Base-by-base conservation (phyloP, 495 filamentous ascomycete species). In the Penicillium subrubescens region DNA sequence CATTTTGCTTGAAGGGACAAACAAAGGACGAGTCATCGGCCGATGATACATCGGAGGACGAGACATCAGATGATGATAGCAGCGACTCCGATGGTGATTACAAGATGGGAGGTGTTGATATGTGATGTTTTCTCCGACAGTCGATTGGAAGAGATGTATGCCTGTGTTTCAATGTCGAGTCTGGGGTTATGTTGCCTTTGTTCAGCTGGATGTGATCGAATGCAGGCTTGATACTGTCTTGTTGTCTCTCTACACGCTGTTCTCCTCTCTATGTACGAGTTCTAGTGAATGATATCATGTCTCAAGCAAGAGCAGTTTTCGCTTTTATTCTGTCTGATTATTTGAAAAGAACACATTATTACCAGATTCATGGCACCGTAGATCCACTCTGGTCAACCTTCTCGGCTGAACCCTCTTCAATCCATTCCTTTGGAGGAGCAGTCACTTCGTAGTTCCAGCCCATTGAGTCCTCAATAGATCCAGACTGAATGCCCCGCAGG, bases 401-500 rank as follows among this genome's bases (percentile, higher is more conserved):
- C 27, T 68, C 71, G 10, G 29, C 52, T 31, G 54, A 60, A 19
- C n/a, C 63, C 46, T 67, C 73, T 23, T 71, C 70, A 8, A 70
- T 61, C 70, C 71, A 80, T n/a, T 69, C 77, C 57, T 69, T 60
- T 0, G 78, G 75, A 33, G 77, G 80, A 33, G 67, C 63, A 34
- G 63, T 62, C 6, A 82, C 77, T 41, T 74, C 71, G 25, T 67
- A 70, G 59, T 77, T 79, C 95, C 94, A 98, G 2, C 88, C 88
- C 64, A 92, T 90, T 35, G 73, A 75, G 72, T 97, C 94, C 70
- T 89, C 78, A 27, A 90, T 76, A 75, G 88, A 89, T 15, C 95
- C 94, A 6, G 80, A 80, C 77, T 99, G 94, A 57, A 97, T 94
- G 0, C 87, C 93, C 75, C 95, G 90, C 27, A 97, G 81, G 43